phyloP scores from a whole-genome alignment of 345 rosid genomes.

The Theobroma cacao region DNA sequence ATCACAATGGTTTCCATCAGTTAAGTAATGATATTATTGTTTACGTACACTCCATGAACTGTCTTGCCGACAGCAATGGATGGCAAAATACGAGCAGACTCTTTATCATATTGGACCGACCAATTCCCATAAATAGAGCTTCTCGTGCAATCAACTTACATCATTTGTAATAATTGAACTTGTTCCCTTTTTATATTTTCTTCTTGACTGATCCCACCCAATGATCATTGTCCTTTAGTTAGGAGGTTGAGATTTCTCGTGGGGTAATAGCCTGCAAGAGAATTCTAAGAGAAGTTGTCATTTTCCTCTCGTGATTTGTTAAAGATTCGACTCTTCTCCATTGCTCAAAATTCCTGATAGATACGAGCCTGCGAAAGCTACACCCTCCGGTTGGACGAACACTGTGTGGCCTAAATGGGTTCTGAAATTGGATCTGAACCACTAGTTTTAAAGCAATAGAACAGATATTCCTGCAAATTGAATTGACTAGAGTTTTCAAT shows the following conservation, averaged over 20 bases:
- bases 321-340: too few species aligned
- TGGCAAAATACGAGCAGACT: neutral
- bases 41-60: neutral
- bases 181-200: neutral
- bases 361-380: too few species aligned
- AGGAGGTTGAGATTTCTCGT: neutral
- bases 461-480: neutral
- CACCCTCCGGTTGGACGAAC: too few species aligned
- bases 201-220: neutral
- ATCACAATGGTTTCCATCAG: neutral
- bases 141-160: neutral
- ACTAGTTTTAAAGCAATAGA: neutral
- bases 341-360: too few species aligned
- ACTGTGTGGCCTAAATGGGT: too few species aligned
- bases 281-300: neutral
- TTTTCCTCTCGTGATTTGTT: too few species aligned
- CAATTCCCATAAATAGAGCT: neutral
- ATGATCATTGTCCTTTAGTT: neutral
- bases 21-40: neutral
- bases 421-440: neutral
- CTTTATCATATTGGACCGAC: slow-evolving; percentile 7
- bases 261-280: neutral
- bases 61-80: neutral
- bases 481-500: neutral
- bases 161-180: neutral